Evolutionary conservation across 1,139 yeast species (phyloP), one percentile per base, ranked within the genome.

Genomic region (Suhomyces yuchorum): DNA sequence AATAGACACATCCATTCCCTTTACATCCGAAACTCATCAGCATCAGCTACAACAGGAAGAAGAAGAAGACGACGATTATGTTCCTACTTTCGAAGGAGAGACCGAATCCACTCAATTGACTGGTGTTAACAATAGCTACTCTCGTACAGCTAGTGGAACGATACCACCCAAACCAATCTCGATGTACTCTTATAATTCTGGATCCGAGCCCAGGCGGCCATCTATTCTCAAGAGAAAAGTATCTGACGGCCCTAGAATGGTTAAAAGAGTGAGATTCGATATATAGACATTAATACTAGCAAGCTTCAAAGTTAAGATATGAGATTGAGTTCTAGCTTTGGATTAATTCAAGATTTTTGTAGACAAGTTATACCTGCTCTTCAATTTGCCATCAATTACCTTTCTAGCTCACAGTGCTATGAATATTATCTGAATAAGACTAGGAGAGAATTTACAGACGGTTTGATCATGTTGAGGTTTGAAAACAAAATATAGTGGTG

Each of bases 11-110:
- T 30, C 34, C 8, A 30, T 30, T 30, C 34, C 34, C 9, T 30
- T 30, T 15, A 18, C 34, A 30, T 14, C 34, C 14, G 18, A 3
- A 3, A 14, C 15, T 11, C 38, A 37, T n/a, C 32, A 19, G 32
- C 24, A 8, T 23, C 30, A 11, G 26, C 12, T 7, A 20, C 23
- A n/a, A 22, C 15, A 4, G 14, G 44, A 40, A 15, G 45, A 46
- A 2, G 48, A 46, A 6, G 43, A 37, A 2, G 51, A 49, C 8
- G 51, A 46, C n/a, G 53, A 48, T 28, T 51, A 51, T 37, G 46
- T 43, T 12, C 54, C 54, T 8, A 44, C 49, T 11, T 35, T 47
- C 2, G 48, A 40, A 8, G 42, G 26, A 4, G 40, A 35, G 8
- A 33, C 19, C 1, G 37, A 32, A 2, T 34, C 26, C 7, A 33